phyloP scores from a whole-genome alignment of 129 eudicot species.

The Glebionis coronaria region DNA sequence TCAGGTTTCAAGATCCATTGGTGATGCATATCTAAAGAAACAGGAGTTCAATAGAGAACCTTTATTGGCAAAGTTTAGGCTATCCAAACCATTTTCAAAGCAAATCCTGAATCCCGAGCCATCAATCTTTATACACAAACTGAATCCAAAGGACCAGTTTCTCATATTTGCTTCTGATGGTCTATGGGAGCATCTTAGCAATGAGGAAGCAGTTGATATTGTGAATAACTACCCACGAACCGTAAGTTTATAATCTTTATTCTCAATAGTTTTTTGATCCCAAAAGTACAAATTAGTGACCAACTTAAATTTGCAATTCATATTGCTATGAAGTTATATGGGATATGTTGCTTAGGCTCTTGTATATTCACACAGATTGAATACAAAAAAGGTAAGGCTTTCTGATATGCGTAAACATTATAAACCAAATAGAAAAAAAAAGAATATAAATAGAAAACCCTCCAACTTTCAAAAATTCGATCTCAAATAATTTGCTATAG shows the following conservation, averaged over 20 bases:
- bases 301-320: not conserved
- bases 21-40: constrained; percentile 85
- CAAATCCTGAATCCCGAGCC: constrained; percentile 85
- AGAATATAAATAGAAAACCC: too few species aligned
- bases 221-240: constrained; percentile 59
- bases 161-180: constrained; percentile 95
- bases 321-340: not conserved
- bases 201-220: constrained; percentile 85
- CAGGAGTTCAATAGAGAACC: constrained; percentile 88
- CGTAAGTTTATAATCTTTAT: constrained; percentile 46
- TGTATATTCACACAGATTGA: too few species aligned
- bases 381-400: too few species aligned
- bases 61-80: constrained; percentile 65
- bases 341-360: not conserved
- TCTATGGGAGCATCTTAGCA: constrained; percentile 95
- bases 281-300: not conserved
- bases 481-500: too few species aligned
- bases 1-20: constrained; percentile 89
- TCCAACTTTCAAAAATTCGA: too few species aligned
- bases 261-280: not conserved
- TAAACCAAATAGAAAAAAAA: too few species aligned
- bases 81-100: constrained; percentile 52
- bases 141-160: constrained; percentile 72
- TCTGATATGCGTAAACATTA: too few species aligned
- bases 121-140: constrained; percentile 59